Percentiles rank a stretch among this genome's conserved stretches.
Conservation (phyloP, 73 alveolate genomes). For the Blepharisma stoltei region DNA sequence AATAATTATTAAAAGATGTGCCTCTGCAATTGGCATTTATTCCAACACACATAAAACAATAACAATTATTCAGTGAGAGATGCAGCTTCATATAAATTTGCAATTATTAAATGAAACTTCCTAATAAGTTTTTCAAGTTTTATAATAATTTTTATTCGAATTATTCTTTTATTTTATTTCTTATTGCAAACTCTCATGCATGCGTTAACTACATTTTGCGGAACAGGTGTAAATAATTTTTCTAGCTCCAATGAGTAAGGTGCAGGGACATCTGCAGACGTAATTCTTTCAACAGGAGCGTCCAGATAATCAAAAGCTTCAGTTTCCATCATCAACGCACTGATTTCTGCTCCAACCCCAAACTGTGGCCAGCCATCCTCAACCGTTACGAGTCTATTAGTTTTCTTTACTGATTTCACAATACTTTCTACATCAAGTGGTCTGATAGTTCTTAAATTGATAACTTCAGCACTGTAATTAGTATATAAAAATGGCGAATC, state of each 20-base stretch:
- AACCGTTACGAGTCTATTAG: slow-evolving; percentile 79
- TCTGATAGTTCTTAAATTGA: slow-evolving; percentile 72
- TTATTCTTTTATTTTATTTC: too few relatives aligned
- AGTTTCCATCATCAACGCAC: slow-evolving; percentile 79
- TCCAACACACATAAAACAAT: too few relatives aligned
- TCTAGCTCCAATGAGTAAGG: slow-evolving; percentile 83
- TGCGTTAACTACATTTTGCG: slow-evolving; percentile 63
- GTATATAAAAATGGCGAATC: background rate
- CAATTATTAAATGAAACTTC: too few relatives aligned
- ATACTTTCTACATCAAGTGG: slow-evolving; percentile 81
- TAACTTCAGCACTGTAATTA: slow-evolving; percentile 54
- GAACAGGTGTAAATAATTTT: slow-evolving; percentile 65
- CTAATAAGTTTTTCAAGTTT: too few relatives aligned
- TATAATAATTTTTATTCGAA: too few relatives aligned
- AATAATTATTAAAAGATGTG: too few relatives aligned
- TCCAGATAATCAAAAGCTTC: slow-evolving; percentile 83
- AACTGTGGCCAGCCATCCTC: slow-evolving; percentile 95
- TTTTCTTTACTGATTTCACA: slow-evolving; percentile 77
- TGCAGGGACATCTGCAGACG: slow-evolving; percentile 87
- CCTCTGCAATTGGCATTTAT: too few relatives aligned
- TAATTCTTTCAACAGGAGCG: slow-evolving; percentile 87
- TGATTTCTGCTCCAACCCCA: slow-evolving; percentile 88
- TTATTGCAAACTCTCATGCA: slow-evolving; percentile 40
- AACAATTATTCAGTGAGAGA: too few relatives aligned
- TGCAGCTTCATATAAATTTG: too few relatives aligned